Evolutionary conservation across 1,139 yeast species (phyloP), one percentile per base, ranked within the genome.

Genomic region (Saccharomyces hybrid): DNA sequence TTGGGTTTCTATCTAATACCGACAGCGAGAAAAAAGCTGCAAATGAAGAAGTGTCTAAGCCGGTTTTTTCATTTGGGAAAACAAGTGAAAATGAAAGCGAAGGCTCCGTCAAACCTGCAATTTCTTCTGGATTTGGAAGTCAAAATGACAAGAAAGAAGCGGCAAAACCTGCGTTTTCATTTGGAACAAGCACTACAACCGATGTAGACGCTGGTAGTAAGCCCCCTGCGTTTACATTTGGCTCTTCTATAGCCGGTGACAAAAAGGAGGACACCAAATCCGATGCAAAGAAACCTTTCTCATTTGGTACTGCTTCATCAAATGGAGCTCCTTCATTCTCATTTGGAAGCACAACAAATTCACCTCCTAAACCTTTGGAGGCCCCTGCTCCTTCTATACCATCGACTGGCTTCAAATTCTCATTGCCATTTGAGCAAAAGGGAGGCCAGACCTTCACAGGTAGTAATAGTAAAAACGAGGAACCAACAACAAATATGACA

Each of bases 161-260:
- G 44, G 52, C 53, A 27, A 54, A 62, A 47, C 67, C 73, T 6
- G 53, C 67, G 6, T 71, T 72, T 54, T 55, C 65, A 6, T 72
- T 73, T 55, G 71, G 72, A 19, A 55, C 31, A 21, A 38, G 19
- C 19, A 19, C 44, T 9, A 19, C 11, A 16, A 16, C 44, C 12
- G 24, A 19, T 16, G 4, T 8, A 38, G 19, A 16, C 44, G 12
- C 44, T 4, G 44, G 19, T 38, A 16, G 24, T 38, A 38, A 19
- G 9, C 21, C 44, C 9, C 70, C 73, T 7, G 57, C 69, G 2
- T 73, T 74, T 58, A 58, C 69, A 4, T 73, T 71, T 58, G 71
- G 69, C 29, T 32, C 65, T 9, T 26, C 52, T 7, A 26, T 31
- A 28, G 54, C 49, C 14, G 50, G 24, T 7, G 19, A 51, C n/a